These are phyloP conservation scores for Letharia lupina DNA, from an alignment of 495 filamentous ascomycete genomes.

Conservation along the genomic window DNA sequence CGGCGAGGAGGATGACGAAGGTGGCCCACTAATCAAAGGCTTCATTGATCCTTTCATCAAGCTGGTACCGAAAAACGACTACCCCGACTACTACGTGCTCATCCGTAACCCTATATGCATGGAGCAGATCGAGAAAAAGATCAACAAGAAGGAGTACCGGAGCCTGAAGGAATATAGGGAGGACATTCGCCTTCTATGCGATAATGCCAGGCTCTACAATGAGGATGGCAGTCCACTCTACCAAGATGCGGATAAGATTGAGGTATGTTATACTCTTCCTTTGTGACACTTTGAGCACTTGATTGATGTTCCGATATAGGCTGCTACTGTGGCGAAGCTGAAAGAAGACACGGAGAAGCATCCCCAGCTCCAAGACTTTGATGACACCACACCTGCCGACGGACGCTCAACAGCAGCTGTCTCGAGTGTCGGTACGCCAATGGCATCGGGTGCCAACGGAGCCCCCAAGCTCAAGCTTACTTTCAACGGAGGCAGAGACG, in stretches of 20 bases:
- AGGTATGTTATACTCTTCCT: slow-evolving; percentile 48
- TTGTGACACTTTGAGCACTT: background rate
- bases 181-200: slow-evolving; percentile 75
- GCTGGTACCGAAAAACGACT: slow-evolving; percentile 75
- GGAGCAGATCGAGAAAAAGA: slow-evolving; percentile 84
- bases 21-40: slow-evolving; percentile 52
- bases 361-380: slow-evolving; percentile 66
- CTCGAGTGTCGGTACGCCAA: slow-evolving; percentile 62
- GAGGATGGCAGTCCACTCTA: slow-evolving; percentile 88
- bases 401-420: slow-evolving; percentile 58
- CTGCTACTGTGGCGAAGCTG: slow-evolving; percentile 57
- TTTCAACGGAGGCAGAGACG: slow-evolving; percentile 43
- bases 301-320: slow-evolving; percentile 33
- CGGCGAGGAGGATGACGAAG: slow-evolving; percentile 49
- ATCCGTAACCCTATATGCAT: slow-evolving; percentile 89
- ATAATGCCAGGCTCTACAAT: slow-evolving; percentile 90
- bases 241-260: slow-evolving; percentile 85
- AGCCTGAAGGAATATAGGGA: slow-evolving; percentile 68
- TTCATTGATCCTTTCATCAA: slow-evolving; percentile 94
- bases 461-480: slow-evolving; percentile 53
- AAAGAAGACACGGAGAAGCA: slow-evolving; percentile 60
- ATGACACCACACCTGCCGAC: slow-evolving; percentile 46
- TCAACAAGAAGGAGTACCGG: slow-evolving; percentile 87
- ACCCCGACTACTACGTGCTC: slow-evolving; percentile 88
- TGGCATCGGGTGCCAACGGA: slow-evolving; percentile 45